phyloP scores from a whole-genome alignment of 805 yeast species.

The Spathaspora gorwiae region DNA sequence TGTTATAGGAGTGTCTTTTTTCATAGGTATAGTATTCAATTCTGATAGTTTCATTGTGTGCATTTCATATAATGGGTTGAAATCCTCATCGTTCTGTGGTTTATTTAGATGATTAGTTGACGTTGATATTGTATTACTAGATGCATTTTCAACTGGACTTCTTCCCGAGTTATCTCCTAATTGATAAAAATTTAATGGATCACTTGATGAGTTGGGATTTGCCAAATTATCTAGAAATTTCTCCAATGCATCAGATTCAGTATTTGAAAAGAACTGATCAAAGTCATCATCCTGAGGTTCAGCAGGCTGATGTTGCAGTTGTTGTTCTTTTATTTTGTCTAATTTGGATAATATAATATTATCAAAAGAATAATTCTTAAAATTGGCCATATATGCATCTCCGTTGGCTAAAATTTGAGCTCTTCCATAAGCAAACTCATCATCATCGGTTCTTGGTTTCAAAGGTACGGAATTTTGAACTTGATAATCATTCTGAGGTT shows the following conservation, averaged over 20 bases:
- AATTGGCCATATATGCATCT: background rate
- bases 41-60: slow-evolving; percentile 24
- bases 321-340: slow-evolving; percentile 20
- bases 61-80: slow-evolving; percentile 19
- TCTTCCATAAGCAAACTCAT: slow-evolving; percentile 3
- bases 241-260: slow-evolving; percentile 36
- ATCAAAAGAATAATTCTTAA: background rate
- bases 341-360: slow-evolving; percentile 25
- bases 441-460: background rate
- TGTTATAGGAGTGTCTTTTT: slow-evolving; percentile 10
- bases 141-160: too few relatives aligned
- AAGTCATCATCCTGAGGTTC: slow-evolving; percentile 21
- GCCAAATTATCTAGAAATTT: slow-evolving; percentile 38
- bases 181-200: slow-evolving; percentile 28
- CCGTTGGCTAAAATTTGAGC: slow-evolving; percentile 4
- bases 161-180: background rate
- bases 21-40: background rate
- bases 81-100: slow-evolving; percentile 1
- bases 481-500: background rate
- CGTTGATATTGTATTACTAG: slow-evolving; percentile 7
- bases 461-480: background rate
- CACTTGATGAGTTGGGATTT: slow-evolving; percentile 17
- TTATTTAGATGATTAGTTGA: background rate
- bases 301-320: slow-evolving; percentile 1
- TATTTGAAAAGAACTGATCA: slow-evolving; percentile 33